phyloP scores from a whole-genome alignment of 345 rosid genomes.

The Ceriops tagal region DNA sequence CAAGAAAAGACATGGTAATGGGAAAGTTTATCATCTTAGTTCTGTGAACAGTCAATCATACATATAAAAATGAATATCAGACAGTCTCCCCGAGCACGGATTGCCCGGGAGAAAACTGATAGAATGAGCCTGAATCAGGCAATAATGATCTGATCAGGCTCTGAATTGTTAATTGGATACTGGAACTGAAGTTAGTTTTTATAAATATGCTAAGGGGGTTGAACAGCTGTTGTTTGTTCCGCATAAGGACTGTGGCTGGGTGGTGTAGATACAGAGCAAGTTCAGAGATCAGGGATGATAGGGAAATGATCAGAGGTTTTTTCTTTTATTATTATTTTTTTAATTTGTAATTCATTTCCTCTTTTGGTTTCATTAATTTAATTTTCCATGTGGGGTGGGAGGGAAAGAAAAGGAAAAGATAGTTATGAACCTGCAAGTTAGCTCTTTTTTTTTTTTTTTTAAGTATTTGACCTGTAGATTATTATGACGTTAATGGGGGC shows the following conservation, averaged over 20 bases:
- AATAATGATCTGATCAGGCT: neutral
- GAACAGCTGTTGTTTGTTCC: too few relatives aligned
- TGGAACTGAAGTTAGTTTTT: neutral
- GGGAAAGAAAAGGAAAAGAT: neutral
- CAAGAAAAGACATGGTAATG: constrained; percentile 26
- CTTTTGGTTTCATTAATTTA: too few relatives aligned
- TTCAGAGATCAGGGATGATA: neutral
- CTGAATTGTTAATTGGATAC: neutral
- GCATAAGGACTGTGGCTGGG: neutral
- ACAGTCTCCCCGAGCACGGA: too few relatives aligned
- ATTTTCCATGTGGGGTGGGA: neutral
- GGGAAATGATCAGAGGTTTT: neutral
- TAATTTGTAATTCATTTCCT: neutral
- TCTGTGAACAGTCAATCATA: constrained; percentile 33
- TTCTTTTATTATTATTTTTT: neutral
- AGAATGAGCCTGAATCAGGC: too few relatives aligned
- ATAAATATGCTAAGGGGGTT: neutral
- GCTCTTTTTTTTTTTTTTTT: neutral
- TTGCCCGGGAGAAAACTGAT: too few relatives aligned
- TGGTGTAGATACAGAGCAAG: neutral
- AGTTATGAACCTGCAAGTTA: neutral
- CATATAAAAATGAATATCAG: neutral
- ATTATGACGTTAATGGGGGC: neutral
- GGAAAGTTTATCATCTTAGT: constrained; percentile 43
- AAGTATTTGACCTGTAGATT: neutral